A percentile compares a stretch with the other conserved stretches of the same genome.
phyloP scores from a whole-genome alignment of 495 filamentous ascomycete genomes.

The Polyplosphaeria fusca region DNA sequence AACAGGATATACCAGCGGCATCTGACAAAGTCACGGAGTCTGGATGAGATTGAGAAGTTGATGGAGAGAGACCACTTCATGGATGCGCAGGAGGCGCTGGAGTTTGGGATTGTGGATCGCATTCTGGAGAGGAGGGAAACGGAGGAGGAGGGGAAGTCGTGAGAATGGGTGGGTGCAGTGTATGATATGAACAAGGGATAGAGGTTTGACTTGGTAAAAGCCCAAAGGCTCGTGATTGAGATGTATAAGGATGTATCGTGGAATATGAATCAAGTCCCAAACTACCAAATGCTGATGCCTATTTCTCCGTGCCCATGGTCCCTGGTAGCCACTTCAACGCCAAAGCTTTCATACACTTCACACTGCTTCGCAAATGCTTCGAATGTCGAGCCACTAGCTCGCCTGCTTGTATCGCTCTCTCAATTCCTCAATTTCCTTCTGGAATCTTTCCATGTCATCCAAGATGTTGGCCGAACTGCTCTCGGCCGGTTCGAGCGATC shows the following conservation, averaged over 20 bases:
- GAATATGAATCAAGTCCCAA: no score
- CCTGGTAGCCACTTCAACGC: no score
- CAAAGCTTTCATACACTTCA: no score
- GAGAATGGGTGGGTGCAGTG: conserved; percentile 6
- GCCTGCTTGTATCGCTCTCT: conserved; percentile 23
- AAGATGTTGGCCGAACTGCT: conserved; percentile 28
- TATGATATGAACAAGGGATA: no score
- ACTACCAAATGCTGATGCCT: no score
- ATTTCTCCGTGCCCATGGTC: no score
- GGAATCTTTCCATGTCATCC: conserved; percentile 40
- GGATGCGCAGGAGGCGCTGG: conserved; percentile 80
- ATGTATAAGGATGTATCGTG: no score
- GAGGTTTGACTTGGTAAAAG: no score
- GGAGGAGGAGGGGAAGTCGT: conserved; percentile 31
- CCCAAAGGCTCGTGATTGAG: no score
- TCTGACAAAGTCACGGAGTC: conserved; percentile 68
- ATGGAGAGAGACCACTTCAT: conserved; percentile 98
- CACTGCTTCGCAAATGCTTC: no score
- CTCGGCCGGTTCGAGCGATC: not conserved
- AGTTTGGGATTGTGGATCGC: conserved; percentile 87
- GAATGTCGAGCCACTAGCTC: not conserved
- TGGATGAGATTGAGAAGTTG: conserved; percentile 83
- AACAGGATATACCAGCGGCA: conserved; percentile 88
- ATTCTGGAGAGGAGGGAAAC: conserved; percentile 63
- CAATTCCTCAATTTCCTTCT: conserved; percentile 42